phyloP scores from a whole-genome alignment of 106 monocot genomes.

The Cymbidium sinense region DNA sequence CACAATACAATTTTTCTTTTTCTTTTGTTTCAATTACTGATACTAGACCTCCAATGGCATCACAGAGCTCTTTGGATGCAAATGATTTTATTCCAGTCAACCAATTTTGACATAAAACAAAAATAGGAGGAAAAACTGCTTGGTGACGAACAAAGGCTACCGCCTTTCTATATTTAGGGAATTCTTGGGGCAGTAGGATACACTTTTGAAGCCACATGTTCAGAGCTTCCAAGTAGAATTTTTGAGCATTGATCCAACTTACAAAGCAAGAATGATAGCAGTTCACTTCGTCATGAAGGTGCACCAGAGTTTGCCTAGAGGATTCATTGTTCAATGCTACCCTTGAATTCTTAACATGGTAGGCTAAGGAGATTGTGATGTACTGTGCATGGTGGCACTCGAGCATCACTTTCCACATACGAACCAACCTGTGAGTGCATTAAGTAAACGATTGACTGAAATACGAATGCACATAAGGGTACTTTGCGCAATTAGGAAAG shows the following conservation, averaged over 20 bases:
- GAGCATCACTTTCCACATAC: constrained; percentile 86
- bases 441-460: no score
- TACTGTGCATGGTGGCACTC: constrained; percentile 83
- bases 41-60: constrained; percentile 27
- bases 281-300: constrained; percentile 45
- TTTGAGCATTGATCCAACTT: constrained; percentile 45
- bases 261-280: constrained; percentile 48
- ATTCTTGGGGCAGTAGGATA: constrained; percentile 49
- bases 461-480: no score
- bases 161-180: constrained; percentile 22
- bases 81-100: constrained; percentile 39
- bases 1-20: background rate
- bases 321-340: constrained; percentile 14
- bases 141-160: constrained; percentile 30
- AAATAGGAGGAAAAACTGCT: constrained; percentile 72
- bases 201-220: constrained; percentile 80
- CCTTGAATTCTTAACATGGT: constrained; percentile 41
- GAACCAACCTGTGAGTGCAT: constrained; percentile 34
- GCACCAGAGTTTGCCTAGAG: constrained; percentile 31
- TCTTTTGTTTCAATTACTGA: constrained; percentile 18
- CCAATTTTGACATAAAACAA: constrained; percentile 66
- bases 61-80: constrained; percentile 39
- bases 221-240: constrained; percentile 49
- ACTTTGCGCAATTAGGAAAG: background rate
- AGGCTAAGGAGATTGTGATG: constrained; percentile 87